A percentile compares a stretch with the other conserved stretches of the same genome.
phyloP scores from a whole-genome alignment of 2,329 filamentous ascomycete species.

The Fusarium nodosum region DNA sequence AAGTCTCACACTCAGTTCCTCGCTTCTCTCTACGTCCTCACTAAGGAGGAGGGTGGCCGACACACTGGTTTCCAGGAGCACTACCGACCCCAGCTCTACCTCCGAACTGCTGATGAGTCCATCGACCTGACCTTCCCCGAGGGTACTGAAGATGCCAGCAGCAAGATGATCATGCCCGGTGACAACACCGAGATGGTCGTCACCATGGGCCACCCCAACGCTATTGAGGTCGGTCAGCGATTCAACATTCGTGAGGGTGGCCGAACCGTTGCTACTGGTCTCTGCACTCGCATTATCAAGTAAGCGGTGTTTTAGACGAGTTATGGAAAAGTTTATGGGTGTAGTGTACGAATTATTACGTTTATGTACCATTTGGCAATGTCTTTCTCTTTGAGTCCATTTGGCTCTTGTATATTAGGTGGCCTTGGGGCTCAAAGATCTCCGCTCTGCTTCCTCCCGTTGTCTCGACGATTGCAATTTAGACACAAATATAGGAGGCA shows the following conservation, averaged over 20 bases:
- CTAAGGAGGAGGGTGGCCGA: conserved; percentile 97
- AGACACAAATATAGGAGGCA: conserved; percentile 49
- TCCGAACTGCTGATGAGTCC: conserved; percentile 89
- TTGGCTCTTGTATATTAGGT: conserved; percentile 57
- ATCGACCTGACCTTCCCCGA: conserved; percentile 89
- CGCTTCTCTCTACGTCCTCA: conserved; percentile 95
- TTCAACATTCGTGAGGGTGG: conserved; percentile 99
- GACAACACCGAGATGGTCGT: conserved; percentile 99
- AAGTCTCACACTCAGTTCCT: conserved; percentile 94
- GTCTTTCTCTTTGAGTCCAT: conserved; percentile 50
- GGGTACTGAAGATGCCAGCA: conserved; percentile 76
- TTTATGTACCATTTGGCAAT: conserved; percentile 49
- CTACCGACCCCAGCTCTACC: conserved; percentile 96
- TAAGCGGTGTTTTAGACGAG: conserved; percentile 55
- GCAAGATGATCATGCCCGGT: conserved; percentile 95
- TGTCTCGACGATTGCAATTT: conserved; percentile 57
- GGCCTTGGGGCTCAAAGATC: conserved; percentile 54
- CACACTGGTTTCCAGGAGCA: conserved; percentile 96
- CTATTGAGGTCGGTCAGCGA: conserved; percentile 90
- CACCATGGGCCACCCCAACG: conserved; percentile 85
- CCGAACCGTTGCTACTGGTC: conserved; percentile 85
- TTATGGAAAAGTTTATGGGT: conserved; percentile 36
- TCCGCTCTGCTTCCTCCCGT: conserved; percentile 59
- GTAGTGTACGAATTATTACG: conserved; percentile 47
- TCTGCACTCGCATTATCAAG: conserved; percentile 80